phyloP scores from a whole-genome alignment of 164 flowering plant genomes.

The Tetrastigma voinierianum region DNA sequence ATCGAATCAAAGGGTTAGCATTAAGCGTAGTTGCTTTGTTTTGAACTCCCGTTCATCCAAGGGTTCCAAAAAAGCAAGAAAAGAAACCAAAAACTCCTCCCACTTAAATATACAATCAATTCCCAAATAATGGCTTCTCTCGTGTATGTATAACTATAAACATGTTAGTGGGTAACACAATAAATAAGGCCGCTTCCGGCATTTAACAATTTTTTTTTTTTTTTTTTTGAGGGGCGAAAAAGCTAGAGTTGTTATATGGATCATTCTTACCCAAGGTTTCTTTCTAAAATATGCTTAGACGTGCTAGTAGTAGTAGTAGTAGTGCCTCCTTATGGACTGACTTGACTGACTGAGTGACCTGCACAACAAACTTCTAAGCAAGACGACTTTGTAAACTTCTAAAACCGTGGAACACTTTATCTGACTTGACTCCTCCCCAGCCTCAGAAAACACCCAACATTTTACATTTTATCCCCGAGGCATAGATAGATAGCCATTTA shows the following conservation, averaged over 20 bases:
- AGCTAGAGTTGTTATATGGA: constrained; percentile 4
- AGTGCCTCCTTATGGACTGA: no score
- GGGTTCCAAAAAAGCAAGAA: no score
- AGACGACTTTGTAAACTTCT: constrained; percentile 9
- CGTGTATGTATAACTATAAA: background rate
- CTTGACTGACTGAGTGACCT: constrained; percentile 19
- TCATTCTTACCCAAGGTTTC: background rate
- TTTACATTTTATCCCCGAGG: constrained; percentile 28
- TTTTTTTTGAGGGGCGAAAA: background rate
- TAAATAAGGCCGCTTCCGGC: background rate
- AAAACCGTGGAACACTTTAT: constrained; percentile 14
- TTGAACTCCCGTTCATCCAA: no score
- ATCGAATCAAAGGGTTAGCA: no score
- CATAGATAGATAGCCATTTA: constrained; percentile 17
- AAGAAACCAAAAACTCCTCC: no score
- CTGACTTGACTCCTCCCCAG: background rate
- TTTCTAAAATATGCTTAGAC: background rate
- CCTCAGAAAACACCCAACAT: constrained; percentile 16
- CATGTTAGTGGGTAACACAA: background rate
- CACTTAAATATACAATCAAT: no score
- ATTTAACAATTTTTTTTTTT: no score
- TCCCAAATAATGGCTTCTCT: background rate
- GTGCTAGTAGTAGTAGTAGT: no score
- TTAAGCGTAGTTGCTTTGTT: no score
- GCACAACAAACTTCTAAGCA: constrained; percentile 19